Percentiles rank a stretch among this genome's conserved stretches.
phyloP scores from a whole-genome alignment of 306 rosid species.

The Begonia masoniana region DNA sequence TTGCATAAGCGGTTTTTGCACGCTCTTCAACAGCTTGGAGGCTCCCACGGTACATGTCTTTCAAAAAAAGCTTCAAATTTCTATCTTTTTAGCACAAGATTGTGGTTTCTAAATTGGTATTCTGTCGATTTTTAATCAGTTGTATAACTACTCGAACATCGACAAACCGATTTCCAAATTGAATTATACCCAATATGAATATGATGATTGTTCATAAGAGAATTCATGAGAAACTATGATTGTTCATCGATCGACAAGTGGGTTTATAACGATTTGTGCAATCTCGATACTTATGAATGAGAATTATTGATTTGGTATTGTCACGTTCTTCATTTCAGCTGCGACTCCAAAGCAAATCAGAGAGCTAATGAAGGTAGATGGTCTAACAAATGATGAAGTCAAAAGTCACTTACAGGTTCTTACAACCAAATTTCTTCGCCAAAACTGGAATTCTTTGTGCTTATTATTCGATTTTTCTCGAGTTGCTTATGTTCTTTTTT shows the following conservation, averaged over 20 bases:
- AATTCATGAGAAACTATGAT: background rate
- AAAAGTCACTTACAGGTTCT: slow-evolving; percentile 61
- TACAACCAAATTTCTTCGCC: background rate
- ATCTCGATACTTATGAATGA: no score
- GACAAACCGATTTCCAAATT: no score
- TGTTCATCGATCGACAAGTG: background rate
- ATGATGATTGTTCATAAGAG: no score
- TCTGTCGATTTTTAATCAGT: no score
- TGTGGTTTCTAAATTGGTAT: no score
- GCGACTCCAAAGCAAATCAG: slow-evolving; percentile 64
- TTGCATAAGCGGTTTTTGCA: slow-evolving; percentile 67
- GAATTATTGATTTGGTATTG: background rate
- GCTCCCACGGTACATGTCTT: slow-evolving; percentile 46
- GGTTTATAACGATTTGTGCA: no score
- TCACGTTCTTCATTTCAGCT: slow-evolving; percentile 16
- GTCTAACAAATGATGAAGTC: slow-evolving; percentile 61
- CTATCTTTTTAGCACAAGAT: no score
- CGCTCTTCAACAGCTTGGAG: slow-evolving; percentile 85
- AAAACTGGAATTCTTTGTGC: background rate
- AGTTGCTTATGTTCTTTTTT: background rate
- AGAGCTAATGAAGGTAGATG: slow-evolving; percentile 56
- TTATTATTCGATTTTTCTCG: background rate
- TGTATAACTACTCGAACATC: no score
- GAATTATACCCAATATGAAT: no score
- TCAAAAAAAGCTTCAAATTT: no score